phyloP scores from a whole-genome alignment of 495 filamentous ascomycete genomes.

The Talaromyces stipitatus region DNA sequence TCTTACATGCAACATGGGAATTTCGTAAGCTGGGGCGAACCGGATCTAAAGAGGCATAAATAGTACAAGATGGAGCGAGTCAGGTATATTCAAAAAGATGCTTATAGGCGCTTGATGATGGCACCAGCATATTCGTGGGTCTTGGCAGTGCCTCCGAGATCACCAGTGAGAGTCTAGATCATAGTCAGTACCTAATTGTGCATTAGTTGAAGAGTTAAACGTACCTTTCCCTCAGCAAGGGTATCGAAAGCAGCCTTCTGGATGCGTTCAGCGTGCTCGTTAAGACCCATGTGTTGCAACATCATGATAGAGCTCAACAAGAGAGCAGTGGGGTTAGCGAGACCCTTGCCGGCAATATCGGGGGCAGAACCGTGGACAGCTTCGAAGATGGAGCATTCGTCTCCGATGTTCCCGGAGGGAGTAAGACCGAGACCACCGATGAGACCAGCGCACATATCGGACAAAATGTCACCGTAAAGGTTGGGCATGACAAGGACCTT shows the following conservation, averaged over 20 bases:
- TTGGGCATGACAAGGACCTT: conserved; percentile 99
- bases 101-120: conserved; percentile 79
- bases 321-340: conserved; percentile 92
- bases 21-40: not conserved
- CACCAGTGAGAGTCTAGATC: conserved; percentile 69
- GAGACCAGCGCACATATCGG: conserved; percentile 97
- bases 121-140: conserved; percentile 86
- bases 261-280: conserved; percentile 76
- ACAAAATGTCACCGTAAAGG: conserved; percentile 98
- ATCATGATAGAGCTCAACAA: conserved; percentile 95
- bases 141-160: conserved; percentile 90
- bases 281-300: conserved; percentile 95
- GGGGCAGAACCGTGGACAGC: conserved; percentile 97
- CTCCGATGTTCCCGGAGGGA: conserved; percentile 96
- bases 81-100: conserved; percentile 4
- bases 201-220: conserved; percentile 9
- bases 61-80: conserved; percentile 5
- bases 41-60: conserved; percentile 5
- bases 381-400: conserved; percentile 99
- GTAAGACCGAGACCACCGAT: conserved; percentile 97
- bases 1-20: conserved; percentile 2
- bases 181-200: conserved; percentile 10
- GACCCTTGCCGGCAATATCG: conserved; percentile 91
- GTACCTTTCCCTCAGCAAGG: conserved; percentile 85
- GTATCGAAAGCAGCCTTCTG: conserved; percentile 92